Evolutionary conservation across 1,139 yeast species (phyloP), one percentile per base, ranked within the genome.

Genomic region (Hanseniaspora gamundiae): DNA sequence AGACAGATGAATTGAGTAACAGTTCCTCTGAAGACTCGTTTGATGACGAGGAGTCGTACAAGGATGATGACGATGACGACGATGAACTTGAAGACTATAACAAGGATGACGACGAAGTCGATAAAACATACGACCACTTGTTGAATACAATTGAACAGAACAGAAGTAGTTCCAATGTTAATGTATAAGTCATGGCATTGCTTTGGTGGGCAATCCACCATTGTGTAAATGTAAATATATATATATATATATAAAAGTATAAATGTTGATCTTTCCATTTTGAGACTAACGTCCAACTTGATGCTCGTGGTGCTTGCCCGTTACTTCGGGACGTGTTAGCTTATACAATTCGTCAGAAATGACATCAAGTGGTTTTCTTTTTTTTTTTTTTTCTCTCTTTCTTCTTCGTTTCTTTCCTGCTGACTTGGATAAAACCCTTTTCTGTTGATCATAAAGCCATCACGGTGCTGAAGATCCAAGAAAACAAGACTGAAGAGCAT

Each of bases 121-220:
- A 62, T 47, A 68, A 71, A 26, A 73, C 77, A 0, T 75, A 73
- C 53, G 80, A 76, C 54, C 62, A 68, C 47, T 70, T 75, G 13
- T 59, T 74, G 44, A 73, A 68, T 40, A 67, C 65, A 45, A 54
- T 70, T 46, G 67, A 65, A 43, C 61, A 57, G 36, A 64, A 60
- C 3, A 59, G 68, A 49, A 60, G 62, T 4, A 53, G 54, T 19
- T 50, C 38, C 27, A 39, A 31, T 33, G 14, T 39, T 29, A 29
- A 4, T 20, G n/a, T n/a, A 8, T 9, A 9, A 17, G n/a, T n/a
- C n/a, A n/a, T n/a, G n/a, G n/a, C n/a, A n/a, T n/a, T n/a, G n/a
- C n/a, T n/a, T n/a, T n/a, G n/a, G n/a, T n/a, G n/a, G n/a, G n/a
- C n/a, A n/a, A n/a, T n/a, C n/a, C n/a, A n/a, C n/a, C n/a, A n/a